A percentile compares a stretch with the other conserved stretches of the same genome.
Evolutionary conservation across 495 filamentous ascomycete genomes (phyloP).

Genomic region (Xanthoparmelia taractica): DNA sequence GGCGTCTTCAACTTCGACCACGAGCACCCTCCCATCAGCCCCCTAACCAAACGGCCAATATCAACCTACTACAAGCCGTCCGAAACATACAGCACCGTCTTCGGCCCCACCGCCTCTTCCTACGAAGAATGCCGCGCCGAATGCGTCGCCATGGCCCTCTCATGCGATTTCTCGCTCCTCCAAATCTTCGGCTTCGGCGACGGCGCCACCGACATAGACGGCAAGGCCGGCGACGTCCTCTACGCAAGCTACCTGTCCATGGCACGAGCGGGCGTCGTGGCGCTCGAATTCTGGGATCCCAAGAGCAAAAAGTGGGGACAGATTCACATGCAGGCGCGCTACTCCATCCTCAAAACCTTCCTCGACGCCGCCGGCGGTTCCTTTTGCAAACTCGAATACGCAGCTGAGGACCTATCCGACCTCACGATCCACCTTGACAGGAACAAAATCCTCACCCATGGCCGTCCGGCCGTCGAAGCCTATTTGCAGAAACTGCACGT

Average conservation of each 20-base stretch:
- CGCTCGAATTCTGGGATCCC: slow-evolving; percentile 85
- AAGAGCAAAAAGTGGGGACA: slow-evolving; percentile 87
- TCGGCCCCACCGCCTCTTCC: slow-evolving; percentile 72
- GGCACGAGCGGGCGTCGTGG: slow-evolving; percentile 78
- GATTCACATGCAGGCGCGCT: slow-evolving; percentile 89
- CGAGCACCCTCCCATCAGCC: slow-evolving; percentile 69
- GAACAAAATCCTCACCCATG: slow-evolving; percentile 67
- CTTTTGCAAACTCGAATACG: slow-evolving; percentile 73
- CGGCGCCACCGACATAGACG: slow-evolving; percentile 58
- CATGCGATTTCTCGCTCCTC: slow-evolving; percentile 81
- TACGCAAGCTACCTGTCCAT: slow-evolving; percentile 83
- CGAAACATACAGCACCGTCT: slow-evolving; percentile 89
- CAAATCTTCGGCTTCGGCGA: slow-evolving; percentile 88
- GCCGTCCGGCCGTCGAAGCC: slow-evolving; percentile 68
- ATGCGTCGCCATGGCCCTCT: slow-evolving; percentile 87
- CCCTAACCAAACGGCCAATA: slow-evolving; percentile 67
- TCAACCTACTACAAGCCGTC: slow-evolving; percentile 86
- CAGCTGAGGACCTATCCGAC: slow-evolving; percentile 68
- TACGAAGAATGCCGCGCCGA: slow-evolving; percentile 85
- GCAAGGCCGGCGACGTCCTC: slow-evolving; percentile 75
- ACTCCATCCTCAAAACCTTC: slow-evolving; percentile 82
- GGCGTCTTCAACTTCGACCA: slow-evolving; percentile 83
- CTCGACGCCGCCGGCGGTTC: slow-evolving; percentile 71
- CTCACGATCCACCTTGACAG: slow-evolving; percentile 74
- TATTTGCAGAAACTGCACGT: slow-evolving; percentile 88